These are phyloP conservation scores for Pseudozyma hubeiensis DNA, from an alignment of 1,284 basidiomycete species.

Conservation along the genomic window DNA sequence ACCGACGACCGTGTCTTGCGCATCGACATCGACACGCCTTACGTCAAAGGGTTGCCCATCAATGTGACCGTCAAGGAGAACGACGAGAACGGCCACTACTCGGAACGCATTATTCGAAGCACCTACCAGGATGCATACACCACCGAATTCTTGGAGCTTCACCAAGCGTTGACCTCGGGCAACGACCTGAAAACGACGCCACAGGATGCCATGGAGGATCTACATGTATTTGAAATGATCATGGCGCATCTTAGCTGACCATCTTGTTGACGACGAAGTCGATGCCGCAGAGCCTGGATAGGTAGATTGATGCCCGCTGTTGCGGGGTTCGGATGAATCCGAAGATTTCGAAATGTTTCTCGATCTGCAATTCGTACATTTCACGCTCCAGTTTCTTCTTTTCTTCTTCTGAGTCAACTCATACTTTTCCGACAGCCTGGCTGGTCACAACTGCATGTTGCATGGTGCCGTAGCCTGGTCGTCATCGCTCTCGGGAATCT, in stretches of 20 bases:
- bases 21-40: constrained; percentile 68
- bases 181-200: constrained; percentile 42
- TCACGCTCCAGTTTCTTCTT: constrained; percentile 18
- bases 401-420: no score
- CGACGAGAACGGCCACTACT: constrained; percentile 60
- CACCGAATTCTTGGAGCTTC: constrained; percentile 66
- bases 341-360: not conserved
- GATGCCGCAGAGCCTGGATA: no score
- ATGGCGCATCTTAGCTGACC: constrained; percentile 36
- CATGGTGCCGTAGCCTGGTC: no score
- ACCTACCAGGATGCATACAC: constrained; percentile 70
- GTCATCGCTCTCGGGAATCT: no score
- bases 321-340: not conserved
- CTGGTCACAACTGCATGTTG: no score
- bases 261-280: no score
- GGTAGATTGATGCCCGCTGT: not conserved
- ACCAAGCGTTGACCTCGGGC: constrained; percentile 56
- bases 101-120: constrained; percentile 61
- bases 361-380: constrained; percentile 7
- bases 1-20: constrained; percentile 69
- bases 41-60: constrained; percentile 70
- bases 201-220: constrained; percentile 61
- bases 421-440: no score
- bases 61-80: constrained; percentile 66
- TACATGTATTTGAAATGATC: constrained; percentile 69